phyloP scores from a whole-genome alignment of 345 rosid species.

The Rhizophora apiculata region DNA sequence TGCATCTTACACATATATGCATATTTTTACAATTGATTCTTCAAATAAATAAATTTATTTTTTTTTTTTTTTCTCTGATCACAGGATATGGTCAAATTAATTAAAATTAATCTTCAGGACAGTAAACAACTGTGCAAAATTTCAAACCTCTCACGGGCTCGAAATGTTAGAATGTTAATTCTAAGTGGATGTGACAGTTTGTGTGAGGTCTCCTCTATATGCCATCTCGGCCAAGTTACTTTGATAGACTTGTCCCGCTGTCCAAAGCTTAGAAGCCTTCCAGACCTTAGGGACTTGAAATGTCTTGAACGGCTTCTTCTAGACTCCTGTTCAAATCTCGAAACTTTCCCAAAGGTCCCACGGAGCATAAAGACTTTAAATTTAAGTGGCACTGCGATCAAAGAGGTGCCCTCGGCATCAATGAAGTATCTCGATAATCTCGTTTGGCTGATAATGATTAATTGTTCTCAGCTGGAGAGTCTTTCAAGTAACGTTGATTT shows the following conservation, averaged over 20 bases:
- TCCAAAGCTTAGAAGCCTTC: not conserved
- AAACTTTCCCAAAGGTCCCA: constrained; percentile 24
- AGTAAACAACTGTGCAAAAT: not conserved
- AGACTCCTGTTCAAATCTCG: not conserved
- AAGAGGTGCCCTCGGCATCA: constrained; percentile 26
- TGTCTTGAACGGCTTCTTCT: not conserved
- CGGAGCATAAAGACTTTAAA: constrained; percentile 24
- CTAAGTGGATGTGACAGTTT: constrained; percentile 5
- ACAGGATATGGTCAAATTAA: not conserved
- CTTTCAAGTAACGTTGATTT: not conserved
- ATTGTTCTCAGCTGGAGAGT: not conserved
- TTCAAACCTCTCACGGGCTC: constrained; percentile 11
- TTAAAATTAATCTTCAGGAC: not conserved
- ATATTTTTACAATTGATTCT: not conserved
- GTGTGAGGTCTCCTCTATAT: no score
- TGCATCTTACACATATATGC: not conserved
- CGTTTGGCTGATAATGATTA: constrained; percentile 5
- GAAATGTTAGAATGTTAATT: constrained; percentile 28
- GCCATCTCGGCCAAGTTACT: no score
- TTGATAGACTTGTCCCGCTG: constrained; percentile 13
- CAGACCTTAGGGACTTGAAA: not conserved
- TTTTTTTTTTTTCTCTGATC: not conserved
- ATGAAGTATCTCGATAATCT: not conserved
- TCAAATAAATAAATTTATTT: not conserved
- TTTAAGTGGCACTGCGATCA: constrained; percentile 25